Percentiles rank a stretch among this genome's conserved stretches.
These are phyloP conservation scores for Zymoseptoria tritici DNA, from an alignment of 2,329 filamentous ascomycete genomes.

Conservation along the genomic window DNA sequence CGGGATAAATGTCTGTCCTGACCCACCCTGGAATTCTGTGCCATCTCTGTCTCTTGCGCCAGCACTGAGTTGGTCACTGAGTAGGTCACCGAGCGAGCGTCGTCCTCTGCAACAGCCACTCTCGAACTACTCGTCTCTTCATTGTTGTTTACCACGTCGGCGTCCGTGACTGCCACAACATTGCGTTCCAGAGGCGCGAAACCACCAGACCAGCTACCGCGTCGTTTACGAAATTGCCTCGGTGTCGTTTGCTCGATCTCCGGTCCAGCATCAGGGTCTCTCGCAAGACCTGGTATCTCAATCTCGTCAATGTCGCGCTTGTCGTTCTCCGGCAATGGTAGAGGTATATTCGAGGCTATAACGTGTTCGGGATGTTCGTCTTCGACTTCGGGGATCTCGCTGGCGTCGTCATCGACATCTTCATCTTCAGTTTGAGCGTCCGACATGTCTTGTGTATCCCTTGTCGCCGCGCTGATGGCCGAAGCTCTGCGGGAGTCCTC, in stretches of 20 bases:
- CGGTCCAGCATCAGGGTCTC: slow-evolving; percentile 52
- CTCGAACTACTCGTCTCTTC: slow-evolving; percentile 17
- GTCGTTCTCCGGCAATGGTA: slow-evolving; percentile 59
- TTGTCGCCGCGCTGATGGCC: slow-evolving; percentile 7
- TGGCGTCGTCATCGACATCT: slow-evolving; percentile 3
- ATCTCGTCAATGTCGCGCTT: slow-evolving; percentile 70
- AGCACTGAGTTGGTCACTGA: background rate
- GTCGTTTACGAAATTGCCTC: background rate
- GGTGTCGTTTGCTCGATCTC: background rate
- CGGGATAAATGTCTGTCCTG: background rate
- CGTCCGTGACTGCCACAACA: background rate
- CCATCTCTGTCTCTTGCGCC: background rate
- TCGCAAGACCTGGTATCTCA: slow-evolving; percentile 64
- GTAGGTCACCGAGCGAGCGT: background rate
- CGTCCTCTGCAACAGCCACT: background rate
- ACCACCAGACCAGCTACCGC: background rate
- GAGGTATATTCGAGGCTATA: slow-evolving; percentile 55
- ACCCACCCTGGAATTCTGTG: background rate
- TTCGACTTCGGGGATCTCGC: slow-evolving; percentile 34
- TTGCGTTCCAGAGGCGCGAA: background rate
- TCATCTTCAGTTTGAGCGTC: background rate
- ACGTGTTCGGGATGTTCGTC: slow-evolving; percentile 32
- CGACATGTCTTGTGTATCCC: background rate
- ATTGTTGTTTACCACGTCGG: slow-evolving; percentile 12
- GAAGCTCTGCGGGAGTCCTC: slow-evolving; percentile 17